phyloP scores from a whole-genome alignment of 495 filamentous ascomycete species.

The Annulohypoxylon stygium region DNA sequence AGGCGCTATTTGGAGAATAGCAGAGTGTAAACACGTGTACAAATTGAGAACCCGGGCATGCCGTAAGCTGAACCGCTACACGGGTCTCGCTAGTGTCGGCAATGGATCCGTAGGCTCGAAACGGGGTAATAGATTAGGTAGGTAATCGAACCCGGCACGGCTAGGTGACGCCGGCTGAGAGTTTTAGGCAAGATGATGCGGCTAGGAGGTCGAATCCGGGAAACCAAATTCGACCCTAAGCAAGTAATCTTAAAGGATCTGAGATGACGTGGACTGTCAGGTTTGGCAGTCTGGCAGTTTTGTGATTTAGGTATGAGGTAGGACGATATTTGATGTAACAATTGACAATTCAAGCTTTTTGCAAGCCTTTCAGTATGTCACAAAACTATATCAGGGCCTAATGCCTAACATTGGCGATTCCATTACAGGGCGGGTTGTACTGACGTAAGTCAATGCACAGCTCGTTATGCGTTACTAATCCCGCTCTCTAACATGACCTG shows the following conservation, averaged over 20 bases:
- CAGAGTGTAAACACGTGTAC: constrained; percentile 8
- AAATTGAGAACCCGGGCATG: neutral
- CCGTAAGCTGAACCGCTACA: constrained; percentile 5
- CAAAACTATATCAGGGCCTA: constrained; percentile 4
- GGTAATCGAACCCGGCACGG: neutral
- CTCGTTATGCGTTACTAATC: constrained; percentile 4
- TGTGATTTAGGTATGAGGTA: neutral
- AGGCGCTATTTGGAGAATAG: neutral
- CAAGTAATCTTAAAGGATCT: constrained; percentile 11
- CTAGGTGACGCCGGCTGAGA: constrained; percentile 1
- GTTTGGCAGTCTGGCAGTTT: neutral
- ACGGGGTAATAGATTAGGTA: constrained; percentile 14
- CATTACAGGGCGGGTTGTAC: neutral
- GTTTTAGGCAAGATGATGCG: constrained; percentile 28
- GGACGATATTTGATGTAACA: constrained; percentile 27
- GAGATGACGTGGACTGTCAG: constrained; percentile 38
- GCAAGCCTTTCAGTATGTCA: constrained; percentile 19
- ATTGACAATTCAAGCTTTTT: constrained; percentile 25
- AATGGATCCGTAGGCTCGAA: constrained; percentile 6
- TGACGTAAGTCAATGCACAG: constrained; percentile 15
- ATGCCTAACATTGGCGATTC: neutral
- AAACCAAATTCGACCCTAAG: constrained; percentile 4
- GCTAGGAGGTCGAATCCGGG: constrained; percentile 11
- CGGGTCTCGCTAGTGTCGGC: constrained; percentile 8
- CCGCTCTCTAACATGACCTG: constrained; percentile 6